phyloP scores from a whole-genome alignment of 2,329 filamentous ascomycete species.

The Aspergillus amoenus region DNA sequence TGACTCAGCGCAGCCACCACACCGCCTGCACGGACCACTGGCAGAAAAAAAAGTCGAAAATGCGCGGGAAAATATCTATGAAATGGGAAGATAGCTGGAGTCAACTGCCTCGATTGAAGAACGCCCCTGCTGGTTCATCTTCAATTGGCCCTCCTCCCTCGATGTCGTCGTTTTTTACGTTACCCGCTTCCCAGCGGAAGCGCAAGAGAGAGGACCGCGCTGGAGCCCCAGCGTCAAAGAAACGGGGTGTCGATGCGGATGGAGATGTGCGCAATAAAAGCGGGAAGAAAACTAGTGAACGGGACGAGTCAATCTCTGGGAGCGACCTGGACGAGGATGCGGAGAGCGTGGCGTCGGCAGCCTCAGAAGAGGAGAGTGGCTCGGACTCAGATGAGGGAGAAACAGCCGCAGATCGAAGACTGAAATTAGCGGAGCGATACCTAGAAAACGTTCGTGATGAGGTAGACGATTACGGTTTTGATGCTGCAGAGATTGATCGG shows the following conservation, averaged over 20 bases:
- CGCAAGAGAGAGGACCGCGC: constrained; percentile 67
- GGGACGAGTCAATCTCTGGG: constrained; percentile 82
- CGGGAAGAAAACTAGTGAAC: constrained; percentile 46
- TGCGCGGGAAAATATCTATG: constrained; percentile 11
- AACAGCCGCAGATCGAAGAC: constrained; percentile 82
- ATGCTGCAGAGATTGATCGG: constrained; percentile 88
- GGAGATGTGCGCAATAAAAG: constrained; percentile 35
- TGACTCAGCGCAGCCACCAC: constrained; percentile 35
- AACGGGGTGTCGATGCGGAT: constrained; percentile 42
- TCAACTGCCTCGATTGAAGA: constrained; percentile 5
- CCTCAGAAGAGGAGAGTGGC: constrained; percentile 51
- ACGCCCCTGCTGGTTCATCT: constrained; percentile 1
- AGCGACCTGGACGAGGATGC: constrained; percentile 73
- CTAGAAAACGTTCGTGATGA: constrained; percentile 85
- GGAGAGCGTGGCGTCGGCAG: constrained; percentile 47
- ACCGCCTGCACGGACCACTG: constrained; percentile 30
- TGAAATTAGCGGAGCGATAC: constrained; percentile 88
- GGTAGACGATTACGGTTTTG: constrained; percentile 81
- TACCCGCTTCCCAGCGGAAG: constrained; percentile 84
- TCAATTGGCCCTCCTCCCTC: not conserved
- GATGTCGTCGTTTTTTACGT: constrained; percentile 98
- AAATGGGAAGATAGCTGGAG: not conserved
- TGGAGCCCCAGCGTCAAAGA: constrained; percentile 45
- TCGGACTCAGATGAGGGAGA: constrained; percentile 75
- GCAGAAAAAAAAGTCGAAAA: constrained; percentile 37